Conservation (phyloP, 257 asterid genomes). For the Scutellaria barbata region DNA sequence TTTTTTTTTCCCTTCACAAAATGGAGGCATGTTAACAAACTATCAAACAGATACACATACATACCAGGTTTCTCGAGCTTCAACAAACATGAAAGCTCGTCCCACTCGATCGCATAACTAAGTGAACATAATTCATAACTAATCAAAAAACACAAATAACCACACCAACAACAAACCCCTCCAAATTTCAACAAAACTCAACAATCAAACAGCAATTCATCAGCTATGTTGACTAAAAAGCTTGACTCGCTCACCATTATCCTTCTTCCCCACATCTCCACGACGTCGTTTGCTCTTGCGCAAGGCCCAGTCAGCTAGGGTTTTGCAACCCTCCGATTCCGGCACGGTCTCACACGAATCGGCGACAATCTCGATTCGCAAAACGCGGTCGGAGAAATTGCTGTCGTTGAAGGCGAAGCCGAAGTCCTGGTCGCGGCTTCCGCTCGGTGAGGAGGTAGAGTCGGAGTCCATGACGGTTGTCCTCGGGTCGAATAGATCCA, state of each 20-base stretch:
- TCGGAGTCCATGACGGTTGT: slow-evolving; percentile 69
- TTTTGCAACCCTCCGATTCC: slow-evolving; percentile 51
- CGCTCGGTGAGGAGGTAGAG: slow-evolving; percentile 49
- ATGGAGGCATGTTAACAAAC: background rate
- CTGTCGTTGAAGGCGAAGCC: slow-evolving; percentile 89
- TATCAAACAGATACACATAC: background rate
- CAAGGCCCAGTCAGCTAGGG: slow-evolving; percentile 85
- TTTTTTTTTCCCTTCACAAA: background rate
- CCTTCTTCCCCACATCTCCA: slow-evolving; percentile 53
- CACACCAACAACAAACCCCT: slow-evolving; percentile 22
- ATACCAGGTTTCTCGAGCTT: slow-evolving; percentile 2
- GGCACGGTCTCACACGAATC: slow-evolving; percentile 51
- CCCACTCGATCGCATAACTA: background rate
- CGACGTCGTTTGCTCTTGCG: slow-evolving; percentile 77
- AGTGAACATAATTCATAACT: too few relatives aligned
- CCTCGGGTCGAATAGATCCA: slow-evolving; percentile 85
- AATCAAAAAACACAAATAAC: background rate
- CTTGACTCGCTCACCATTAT: slow-evolving; percentile 49
- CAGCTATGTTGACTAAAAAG: slow-evolving; percentile 23
- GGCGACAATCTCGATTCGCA: slow-evolving; percentile 74
- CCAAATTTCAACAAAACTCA: slow-evolving; percentile 4
- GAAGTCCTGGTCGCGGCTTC: slow-evolving; percentile 69
- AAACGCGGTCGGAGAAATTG: slow-evolving; percentile 84
- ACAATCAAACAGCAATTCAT: slow-evolving; percentile 19
- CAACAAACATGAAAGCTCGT: background rate